Evolutionary conservation across 2,329 filamentous ascomycete species (phyloP), one percentile per base, ranked within the genome.

Genomic region (Fusarium circinatum): DNA sequence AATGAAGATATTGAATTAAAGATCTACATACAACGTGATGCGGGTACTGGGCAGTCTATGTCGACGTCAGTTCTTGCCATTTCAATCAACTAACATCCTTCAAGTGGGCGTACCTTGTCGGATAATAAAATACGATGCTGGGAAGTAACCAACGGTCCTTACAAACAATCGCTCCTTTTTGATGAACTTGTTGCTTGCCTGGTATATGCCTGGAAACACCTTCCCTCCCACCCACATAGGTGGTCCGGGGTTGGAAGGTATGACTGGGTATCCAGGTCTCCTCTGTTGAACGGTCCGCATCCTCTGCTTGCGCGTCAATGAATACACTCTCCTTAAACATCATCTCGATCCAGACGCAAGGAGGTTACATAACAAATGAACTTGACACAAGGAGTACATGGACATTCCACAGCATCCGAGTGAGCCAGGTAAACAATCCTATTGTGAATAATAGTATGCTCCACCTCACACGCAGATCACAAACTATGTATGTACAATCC

Each of bases 271-370:
- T 26, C 30, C 6, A 20, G 30, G 30, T 52, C n/a, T 28, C 10
- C 12, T 38, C 20, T 54, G 34, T 54, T 54, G 24, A 38, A 38
- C 34, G 8, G 24, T 38, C 48, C 24, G 18, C 32, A 34, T 70
- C 41, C 26, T 30, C 26, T 52, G 36, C 45, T 67, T 49, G 45
- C 38, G 39, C 20, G 42, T 68, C 44, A 59, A 47, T 51, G 26
- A 52, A 26, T 15, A 24, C 38, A 22, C n/a, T 47, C 32, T 28
- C 51, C 48, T 68, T 26, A 48, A 39, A 41, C 41, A 42, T 61
- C 61, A 65, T 72, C 68, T 60, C 45, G 45, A 60, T 63, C 36
- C 36, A 55, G 44, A 45, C 39, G 65, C 42, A 60, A 28, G 48
- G 52, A 45, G 70, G 49, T 45, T 30, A n/a, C 49, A 57, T 15